These are phyloP conservation scores for Trematosphaeria pertusa DNA, from an alignment of 2,329 filamentous ascomycete genomes.

Conservation along the genomic window DNA sequence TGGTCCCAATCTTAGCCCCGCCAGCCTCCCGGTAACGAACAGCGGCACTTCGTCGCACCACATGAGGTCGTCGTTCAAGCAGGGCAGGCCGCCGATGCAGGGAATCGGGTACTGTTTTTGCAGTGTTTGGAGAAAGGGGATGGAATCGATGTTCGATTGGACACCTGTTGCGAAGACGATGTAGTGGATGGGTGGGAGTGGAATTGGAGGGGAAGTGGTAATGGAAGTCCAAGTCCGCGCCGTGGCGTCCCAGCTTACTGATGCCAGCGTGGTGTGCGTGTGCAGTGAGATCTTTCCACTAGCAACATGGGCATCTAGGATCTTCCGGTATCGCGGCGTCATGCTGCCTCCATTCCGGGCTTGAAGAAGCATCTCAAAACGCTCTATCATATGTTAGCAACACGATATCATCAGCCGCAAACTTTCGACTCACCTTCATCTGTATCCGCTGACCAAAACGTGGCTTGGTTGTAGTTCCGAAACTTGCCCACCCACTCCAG, in stretches of 20 bases:
- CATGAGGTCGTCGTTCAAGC: slow-evolving; percentile 76
- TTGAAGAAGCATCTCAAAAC: slow-evolving; percentile 68
- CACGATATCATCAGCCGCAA: neutral
- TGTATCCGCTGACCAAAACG: slow-evolving; percentile 78
- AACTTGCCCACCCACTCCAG: slow-evolving; percentile 84
- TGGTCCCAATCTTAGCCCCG: slow-evolving; percentile 72
- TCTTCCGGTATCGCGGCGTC: slow-evolving; percentile 71
- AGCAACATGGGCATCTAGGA: slow-evolving; percentile 67
- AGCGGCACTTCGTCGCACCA: slow-evolving; percentile 77
- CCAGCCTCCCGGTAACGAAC: slow-evolving; percentile 74
- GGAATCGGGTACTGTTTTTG: slow-evolving; percentile 66
- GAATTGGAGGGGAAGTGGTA: slow-evolving; percentile 59
- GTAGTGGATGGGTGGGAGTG: slow-evolving; percentile 65
- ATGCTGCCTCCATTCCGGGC: slow-evolving; percentile 80
- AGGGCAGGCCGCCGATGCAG: slow-evolving; percentile 71
- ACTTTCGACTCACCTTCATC: slow-evolving; percentile 63
- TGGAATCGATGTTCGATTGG: slow-evolving; percentile 64
- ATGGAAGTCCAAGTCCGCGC: slow-evolving; percentile 46
- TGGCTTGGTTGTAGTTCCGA: slow-evolving; percentile 76
- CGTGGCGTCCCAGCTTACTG: slow-evolving; percentile 58
- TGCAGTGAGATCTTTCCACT: slow-evolving; percentile 62
- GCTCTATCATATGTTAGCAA: slow-evolving; percentile 52
- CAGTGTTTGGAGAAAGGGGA: slow-evolving; percentile 69
- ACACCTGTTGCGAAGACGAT: slow-evolving; percentile 80
- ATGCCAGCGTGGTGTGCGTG: slow-evolving; percentile 63